Evolutionary conservation across 1,139 yeast species (phyloP), one percentile per base, ranked within the genome.

Genomic region (Suhomyces bolitotheri): DNA sequence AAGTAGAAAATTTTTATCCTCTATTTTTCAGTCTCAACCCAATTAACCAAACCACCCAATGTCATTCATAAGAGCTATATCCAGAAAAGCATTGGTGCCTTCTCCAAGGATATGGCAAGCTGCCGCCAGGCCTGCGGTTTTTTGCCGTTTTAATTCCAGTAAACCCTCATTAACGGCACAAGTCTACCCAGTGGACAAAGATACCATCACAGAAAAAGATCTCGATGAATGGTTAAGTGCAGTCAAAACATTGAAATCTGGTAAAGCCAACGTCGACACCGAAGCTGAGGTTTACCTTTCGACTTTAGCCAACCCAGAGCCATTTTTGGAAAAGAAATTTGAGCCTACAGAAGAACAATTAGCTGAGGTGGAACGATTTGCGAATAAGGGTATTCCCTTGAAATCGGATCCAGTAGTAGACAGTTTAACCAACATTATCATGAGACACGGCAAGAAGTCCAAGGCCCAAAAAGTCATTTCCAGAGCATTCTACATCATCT

Each of bases 371-470:
- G 76, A 71, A 38, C 60, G 54, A 9, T 64, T 82, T 39, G 66
- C 73, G 38, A 70, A 64, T 27, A 64, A 70, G 40, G 74, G 78
- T 14, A 64, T 87, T 22, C 96, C 96, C 12, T 57, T 69, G 16
- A 68, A 73, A 49, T 64, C 68, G 22, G 95, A 90, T 49, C 83
- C 86, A 11, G 76, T 82, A 21, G 73, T 92, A 36, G 80, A 82
- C 35, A 85, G 85, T 49, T 76, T 92, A 51, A 81, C 87, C 38
- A 88, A 90, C 58, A 74, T 89, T 64, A 80, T 92, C 41, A 94
- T 94, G 98, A 80, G 88, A 55, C 82, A 87, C 54, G 99, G 99
- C 33, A 81, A 82, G 60, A 92, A 90, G 60, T 78, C 88, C 36
- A 68, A 73, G 36, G 97, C 98, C 1, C 84, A 82, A 56, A 82